Evolutionary conservation across 2,329 filamentous ascomycete genomes (phyloP).

Genomic region (Ramularia endophylla): DNA sequence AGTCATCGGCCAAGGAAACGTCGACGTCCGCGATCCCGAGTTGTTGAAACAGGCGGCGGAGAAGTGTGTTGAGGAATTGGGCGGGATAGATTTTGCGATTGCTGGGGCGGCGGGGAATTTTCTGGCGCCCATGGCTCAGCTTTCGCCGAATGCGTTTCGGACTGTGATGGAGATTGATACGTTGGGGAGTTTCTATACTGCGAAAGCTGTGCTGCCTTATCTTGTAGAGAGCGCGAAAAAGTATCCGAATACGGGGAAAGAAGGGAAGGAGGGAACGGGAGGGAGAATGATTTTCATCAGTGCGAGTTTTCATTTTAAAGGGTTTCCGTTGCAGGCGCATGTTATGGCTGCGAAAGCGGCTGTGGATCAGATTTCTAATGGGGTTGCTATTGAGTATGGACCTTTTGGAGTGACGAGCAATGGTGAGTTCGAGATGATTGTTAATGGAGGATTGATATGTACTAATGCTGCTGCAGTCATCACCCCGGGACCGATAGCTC

Average conservation of each 20-base stretch:
- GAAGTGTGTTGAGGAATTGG: conserved; percentile 73
- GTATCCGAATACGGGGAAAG: conserved; percentile 54
- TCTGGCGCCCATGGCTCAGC: conserved; percentile 72
- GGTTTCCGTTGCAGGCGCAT: conserved; percentile 78
- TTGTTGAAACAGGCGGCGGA: conserved; percentile 69
- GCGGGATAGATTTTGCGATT: conserved; percentile 86
- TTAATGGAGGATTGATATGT: no score
- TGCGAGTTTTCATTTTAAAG: conserved; percentile 86
- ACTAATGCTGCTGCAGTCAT: conserved; percentile 55
- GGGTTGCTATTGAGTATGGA: conserved; percentile 81
- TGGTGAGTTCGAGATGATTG: conserved; percentile 30
- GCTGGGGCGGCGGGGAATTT: conserved; percentile 97
- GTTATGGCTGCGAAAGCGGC: conserved; percentile 89
- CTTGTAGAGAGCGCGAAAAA: conserved; percentile 67
- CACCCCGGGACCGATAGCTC: conserved; percentile 76
- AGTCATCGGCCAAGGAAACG: conserved; percentile 74
- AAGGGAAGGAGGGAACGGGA: conserved; percentile 45
- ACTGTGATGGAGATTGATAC: conserved; percentile 95
- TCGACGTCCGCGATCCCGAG: conserved; percentile 63
- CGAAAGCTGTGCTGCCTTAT: conserved; percentile 84
- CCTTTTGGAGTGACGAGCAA: conserved; percentile 83
- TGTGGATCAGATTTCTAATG: conserved; percentile 76
- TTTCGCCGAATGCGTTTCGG: conserved; percentile 88
- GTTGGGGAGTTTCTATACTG: conserved; percentile 85
- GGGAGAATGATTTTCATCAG: conserved; percentile 87